Conservation (phyloP, 345 rosid species). For the Syzygium aqueum region DNA sequence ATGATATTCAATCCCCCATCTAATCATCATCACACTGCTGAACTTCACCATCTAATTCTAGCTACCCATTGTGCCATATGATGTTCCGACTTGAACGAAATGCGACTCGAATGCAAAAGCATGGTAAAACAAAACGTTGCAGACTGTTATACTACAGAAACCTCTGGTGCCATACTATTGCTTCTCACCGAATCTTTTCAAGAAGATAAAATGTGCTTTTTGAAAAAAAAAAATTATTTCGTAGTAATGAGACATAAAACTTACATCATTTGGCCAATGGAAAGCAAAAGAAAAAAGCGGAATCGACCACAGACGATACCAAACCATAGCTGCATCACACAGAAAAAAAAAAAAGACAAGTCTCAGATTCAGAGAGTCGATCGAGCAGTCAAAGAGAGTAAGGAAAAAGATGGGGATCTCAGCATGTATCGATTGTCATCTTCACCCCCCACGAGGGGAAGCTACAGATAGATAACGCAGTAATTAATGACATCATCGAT, state of each 20-base stretch:
- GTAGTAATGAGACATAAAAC: background rate
- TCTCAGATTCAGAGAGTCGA: background rate
- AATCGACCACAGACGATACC: background rate
- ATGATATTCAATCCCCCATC: background rate
- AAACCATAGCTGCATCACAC: background rate
- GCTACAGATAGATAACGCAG: conserved; percentile 10
- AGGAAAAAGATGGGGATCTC: background rate
- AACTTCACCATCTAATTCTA: background rate
- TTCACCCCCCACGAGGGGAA: background rate
- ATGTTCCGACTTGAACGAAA: background rate
- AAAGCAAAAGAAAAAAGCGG: background rate
- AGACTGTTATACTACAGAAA: background rate
- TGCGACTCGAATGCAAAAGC: background rate
- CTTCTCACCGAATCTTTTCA: background rate
- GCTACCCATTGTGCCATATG: background rate
- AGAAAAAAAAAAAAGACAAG: background rate
- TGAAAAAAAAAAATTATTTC: background rate
- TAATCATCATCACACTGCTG: background rate
- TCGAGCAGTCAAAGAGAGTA: background rate
- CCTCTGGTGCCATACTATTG: background rate
- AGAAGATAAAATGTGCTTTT: background rate
- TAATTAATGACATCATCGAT: background rate
- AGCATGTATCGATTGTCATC: background rate
- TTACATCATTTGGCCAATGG: background rate
- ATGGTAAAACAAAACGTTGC: background rate